Conservation (phyloP, 2,329 filamentous ascomycete genomes). For the Sphaerulina musiva region DNA sequence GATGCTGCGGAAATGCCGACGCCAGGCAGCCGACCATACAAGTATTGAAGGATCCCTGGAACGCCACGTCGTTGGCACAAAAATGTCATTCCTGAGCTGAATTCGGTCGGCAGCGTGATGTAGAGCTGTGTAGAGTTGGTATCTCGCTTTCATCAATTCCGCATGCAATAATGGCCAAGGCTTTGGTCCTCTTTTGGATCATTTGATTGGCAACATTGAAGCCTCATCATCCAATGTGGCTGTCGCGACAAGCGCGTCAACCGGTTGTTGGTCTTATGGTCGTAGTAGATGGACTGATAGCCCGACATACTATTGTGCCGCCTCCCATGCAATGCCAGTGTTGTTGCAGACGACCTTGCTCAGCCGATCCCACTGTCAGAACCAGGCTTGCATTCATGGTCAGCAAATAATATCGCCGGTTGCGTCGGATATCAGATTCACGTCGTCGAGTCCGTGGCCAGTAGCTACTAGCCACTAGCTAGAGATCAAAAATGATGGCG, state of each 20-base stretch:
- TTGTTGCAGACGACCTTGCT: neutral
- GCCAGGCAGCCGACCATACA: neutral
- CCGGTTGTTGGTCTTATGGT: neutral
- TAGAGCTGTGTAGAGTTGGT: neutral
- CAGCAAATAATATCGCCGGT: neutral
- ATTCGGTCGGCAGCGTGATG: neutral
- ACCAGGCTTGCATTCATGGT: neutral
- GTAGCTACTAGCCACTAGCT: no score
- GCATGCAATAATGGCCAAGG: neutral
- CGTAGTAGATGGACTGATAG: neutral
- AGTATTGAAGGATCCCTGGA: neutral
- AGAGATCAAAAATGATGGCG: neutral
- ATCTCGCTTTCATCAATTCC: neutral
- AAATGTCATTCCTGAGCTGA: neutral
- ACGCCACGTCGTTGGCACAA: neutral
- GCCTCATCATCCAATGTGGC: neutral
- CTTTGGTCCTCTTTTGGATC: neutral
- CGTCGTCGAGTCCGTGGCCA: neutral
- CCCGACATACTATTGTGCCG: neutral
- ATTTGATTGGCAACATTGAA: neutral
- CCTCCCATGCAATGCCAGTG: neutral
- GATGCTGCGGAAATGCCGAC: neutral
- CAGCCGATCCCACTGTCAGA: neutral
- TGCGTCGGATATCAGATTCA: neutral
- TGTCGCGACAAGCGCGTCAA: neutral